A percentile compares a stretch with the other conserved stretches of the same genome.
Conservation (phyloP, 495 filamentous ascomycete genomes). For the Aspergillus avenaceus region DNA sequence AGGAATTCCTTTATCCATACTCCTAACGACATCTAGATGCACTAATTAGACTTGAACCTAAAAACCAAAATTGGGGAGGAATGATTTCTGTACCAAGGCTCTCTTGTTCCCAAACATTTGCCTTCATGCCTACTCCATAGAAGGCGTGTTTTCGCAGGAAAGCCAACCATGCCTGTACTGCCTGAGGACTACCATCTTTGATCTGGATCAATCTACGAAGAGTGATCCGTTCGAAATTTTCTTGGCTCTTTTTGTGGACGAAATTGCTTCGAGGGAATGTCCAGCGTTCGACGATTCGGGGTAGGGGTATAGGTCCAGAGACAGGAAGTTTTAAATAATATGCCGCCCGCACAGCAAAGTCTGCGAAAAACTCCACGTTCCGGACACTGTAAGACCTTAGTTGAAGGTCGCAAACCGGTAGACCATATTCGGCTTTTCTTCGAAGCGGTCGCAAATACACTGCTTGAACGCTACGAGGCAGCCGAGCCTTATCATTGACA, state of each 20-base stretch:
- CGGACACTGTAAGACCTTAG: constrained; percentile 86
- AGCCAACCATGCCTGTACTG: constrained; percentile 84
- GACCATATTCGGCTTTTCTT: constrained; percentile 63
- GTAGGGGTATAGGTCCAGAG: constrained; percentile 83
- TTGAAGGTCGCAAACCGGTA: constrained; percentile 86
- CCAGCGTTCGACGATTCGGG: constrained; percentile 83
- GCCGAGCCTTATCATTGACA: constrained; percentile 42
- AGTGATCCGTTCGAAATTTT: constrained; percentile 94
- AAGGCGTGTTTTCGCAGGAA: constrained; percentile 87
- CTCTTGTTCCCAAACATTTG: constrained; percentile 88
- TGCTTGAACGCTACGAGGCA: constrained; percentile 75
- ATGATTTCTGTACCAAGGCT: constrained; percentile 50
- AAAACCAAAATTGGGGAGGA: background rate
- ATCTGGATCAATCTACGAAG: constrained; percentile 85
- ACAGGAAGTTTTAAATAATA: constrained; percentile 90
- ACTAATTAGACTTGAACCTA: background rate
- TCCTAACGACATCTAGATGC: constrained; percentile 56
- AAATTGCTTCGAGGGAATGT: constrained; percentile 88
- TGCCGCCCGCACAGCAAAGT: constrained; percentile 90
- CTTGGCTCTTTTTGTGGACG: constrained; percentile 93
- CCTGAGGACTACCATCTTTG: constrained; percentile 84
- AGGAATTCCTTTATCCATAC: constrained; percentile 57
- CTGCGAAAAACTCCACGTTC: constrained; percentile 90
- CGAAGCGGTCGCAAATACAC: constrained; percentile 82
- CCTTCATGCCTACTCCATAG: constrained; percentile 97